Percentiles rank a stretch among this genome's conserved stretches.
Evolutionary conservation across 257 asterid species (phyloP).

Genomic region (Primulina tabacum): DNA sequence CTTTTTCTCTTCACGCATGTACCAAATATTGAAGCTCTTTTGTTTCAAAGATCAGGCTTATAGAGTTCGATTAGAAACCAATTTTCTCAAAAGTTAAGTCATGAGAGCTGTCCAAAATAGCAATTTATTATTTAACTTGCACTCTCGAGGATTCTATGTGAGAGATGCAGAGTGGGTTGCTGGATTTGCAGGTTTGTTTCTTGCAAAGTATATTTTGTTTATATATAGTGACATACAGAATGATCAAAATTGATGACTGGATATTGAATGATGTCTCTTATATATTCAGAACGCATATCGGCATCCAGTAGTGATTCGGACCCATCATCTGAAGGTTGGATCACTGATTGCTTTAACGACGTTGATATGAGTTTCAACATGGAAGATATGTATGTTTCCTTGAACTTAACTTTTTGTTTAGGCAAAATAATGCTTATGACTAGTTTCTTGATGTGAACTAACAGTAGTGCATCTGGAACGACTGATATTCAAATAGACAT

Average conservation of each 20-base stretch:
- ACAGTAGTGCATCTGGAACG: slow-evolving; percentile 45
- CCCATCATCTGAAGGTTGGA: slow-evolving; percentile 81
- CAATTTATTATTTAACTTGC: no score
- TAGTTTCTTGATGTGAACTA: slow-evolving; percentile 26
- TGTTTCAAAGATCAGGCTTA: neutral
- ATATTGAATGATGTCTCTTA: neutral
- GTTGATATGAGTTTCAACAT: slow-evolving; percentile 31
- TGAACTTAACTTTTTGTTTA: slow-evolving; percentile 8
- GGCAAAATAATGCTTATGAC: slow-evolving; percentile 20
- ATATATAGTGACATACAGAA: no score
- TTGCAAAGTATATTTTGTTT: no score
- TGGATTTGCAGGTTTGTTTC: no score
- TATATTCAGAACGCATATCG: slow-evolving; percentile 24
- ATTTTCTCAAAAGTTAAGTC: neutral
- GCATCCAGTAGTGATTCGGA: slow-evolving; percentile 50
- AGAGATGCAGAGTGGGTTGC: no score
- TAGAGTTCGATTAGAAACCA: neutral
- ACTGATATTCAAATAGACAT: slow-evolving; percentile 54
- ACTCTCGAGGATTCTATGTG: no score
- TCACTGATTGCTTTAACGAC: slow-evolving; percentile 68
- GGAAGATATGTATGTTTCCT: slow-evolving; percentile 56
- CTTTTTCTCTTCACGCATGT: neutral
- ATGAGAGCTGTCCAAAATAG: no score
- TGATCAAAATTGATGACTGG: neutral
- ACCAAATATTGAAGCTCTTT: neutral